These are phyloP conservation scores for Xanthoconium stramineum DNA, from an alignment of 768 basidiomycete species.

Conservation along the genomic window DNA sequence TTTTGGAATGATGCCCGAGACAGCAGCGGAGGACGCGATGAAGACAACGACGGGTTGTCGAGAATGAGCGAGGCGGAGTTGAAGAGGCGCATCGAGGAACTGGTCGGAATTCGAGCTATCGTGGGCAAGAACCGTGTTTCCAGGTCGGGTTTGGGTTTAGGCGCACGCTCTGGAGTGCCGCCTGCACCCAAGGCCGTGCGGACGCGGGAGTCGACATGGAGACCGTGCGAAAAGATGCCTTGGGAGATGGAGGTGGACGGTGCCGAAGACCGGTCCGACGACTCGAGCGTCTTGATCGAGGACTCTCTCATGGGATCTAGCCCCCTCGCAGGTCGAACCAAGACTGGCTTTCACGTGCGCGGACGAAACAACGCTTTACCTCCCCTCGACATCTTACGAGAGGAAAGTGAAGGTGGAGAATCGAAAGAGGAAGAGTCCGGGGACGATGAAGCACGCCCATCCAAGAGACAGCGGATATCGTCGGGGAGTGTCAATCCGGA, in stretches of 20 bases:
- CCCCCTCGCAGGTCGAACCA: conserved; percentile 24
- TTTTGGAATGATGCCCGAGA: conserved; percentile 5
- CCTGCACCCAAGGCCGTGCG: conserved; percentile 27
- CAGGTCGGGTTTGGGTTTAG: conserved; percentile 24
- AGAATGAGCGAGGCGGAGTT: conserved; percentile 42
- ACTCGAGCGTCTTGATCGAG: conserved; percentile 10
- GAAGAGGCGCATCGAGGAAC: conserved; percentile 51
- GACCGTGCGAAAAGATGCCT: conserved; percentile 14
- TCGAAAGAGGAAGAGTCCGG: conserved; percentile 5
- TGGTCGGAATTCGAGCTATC: conserved; percentile 51
- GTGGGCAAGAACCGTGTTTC: conserved; percentile 30
- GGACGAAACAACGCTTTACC: conserved; percentile 4
- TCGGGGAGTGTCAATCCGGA: background rate
- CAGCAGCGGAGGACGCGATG: background rate
- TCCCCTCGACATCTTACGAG: conserved; percentile 24
- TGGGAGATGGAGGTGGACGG: conserved; percentile 27
- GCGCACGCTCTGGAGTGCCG: conserved; percentile 26
- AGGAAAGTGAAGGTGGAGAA: conserved; percentile 26
- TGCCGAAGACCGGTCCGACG: conserved; percentile 4
- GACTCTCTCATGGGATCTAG: conserved; percentile 23
- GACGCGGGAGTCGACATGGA: conserved; percentile 21
- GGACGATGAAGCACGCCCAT: conserved; percentile 13
- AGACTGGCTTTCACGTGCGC: background rate
- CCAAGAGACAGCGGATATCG: conserved; percentile 21
- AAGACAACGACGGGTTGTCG: conserved; percentile 13